These are phyloP conservation scores for Botrytis medusae DNA, from an alignment of 2,329 filamentous ascomycete species.

Conservation along the genomic window DNA sequence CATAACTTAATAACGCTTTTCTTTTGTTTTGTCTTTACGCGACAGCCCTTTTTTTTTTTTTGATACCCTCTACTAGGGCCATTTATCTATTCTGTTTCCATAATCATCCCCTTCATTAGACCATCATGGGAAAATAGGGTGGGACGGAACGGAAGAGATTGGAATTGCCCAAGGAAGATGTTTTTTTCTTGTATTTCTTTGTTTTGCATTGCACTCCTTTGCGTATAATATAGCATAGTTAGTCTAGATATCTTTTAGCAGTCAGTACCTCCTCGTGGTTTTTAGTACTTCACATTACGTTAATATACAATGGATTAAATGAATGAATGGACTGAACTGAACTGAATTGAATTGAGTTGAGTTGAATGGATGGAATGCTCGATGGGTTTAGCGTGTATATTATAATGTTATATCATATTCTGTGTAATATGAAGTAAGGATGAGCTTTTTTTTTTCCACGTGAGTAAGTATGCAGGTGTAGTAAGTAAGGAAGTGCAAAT, in stretches of 20 bases:
- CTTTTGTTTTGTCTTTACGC: background rate
- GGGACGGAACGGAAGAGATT: background rate
- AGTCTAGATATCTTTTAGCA: background rate
- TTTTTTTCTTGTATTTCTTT: background rate
- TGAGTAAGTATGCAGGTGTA: too few relatives aligned
- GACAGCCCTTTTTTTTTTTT: background rate
- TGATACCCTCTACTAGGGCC: background rate
- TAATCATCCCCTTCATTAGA: background rate
- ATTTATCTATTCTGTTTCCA: background rate
- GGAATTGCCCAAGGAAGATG: background rate
- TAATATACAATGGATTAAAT: background rate
- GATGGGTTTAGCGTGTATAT: too few relatives aligned
- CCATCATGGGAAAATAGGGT: background rate
- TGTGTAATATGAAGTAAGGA: too few relatives aligned
- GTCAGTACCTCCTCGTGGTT: too few relatives aligned
- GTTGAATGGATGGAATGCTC: too few relatives aligned
- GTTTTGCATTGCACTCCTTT: background rate
- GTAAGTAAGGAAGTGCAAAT: too few relatives aligned
- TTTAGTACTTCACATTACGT: too few relatives aligned
- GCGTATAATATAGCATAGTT: background rate
- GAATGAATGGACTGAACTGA: too few relatives aligned
- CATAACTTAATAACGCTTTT: background rate
- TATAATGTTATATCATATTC: too few relatives aligned
- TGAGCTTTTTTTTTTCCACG: too few relatives aligned
- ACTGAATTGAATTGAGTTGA: too few relatives aligned